Percentiles rank a stretch among this genome's conserved stretches.
Conservation (phyloP, 2,329 filamentous ascomycete genomes). For the Aspergillus brasiliensis region DNA sequence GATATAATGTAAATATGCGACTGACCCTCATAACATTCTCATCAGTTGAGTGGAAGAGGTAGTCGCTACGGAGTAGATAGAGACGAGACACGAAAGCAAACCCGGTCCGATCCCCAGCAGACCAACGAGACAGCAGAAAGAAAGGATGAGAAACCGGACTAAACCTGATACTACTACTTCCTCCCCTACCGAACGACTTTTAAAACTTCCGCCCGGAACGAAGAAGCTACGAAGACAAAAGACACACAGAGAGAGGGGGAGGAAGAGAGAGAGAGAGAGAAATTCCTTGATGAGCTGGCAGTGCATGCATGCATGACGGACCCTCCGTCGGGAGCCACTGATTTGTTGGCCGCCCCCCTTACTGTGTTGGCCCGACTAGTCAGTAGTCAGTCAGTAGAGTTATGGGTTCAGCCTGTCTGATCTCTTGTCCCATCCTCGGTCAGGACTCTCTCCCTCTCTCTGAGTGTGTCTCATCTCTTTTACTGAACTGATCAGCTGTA, state of each 20-base stretch:
- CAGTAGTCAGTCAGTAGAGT: too few species aligned
- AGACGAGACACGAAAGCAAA: background rate
- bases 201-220: background rate
- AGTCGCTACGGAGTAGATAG: background rate
- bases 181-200: background rate
- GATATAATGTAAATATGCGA: too few species aligned
- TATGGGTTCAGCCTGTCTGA: background rate
- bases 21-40: too few species aligned
- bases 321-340: constrained; percentile 16
- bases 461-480: too few species aligned
- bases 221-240: background rate
- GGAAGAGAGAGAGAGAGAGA: background rate
- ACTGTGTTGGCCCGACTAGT: constrained; percentile 13
- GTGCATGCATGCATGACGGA: constrained; percentile 37
- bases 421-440: background rate
- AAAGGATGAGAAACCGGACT: background rate
- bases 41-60: background rate
- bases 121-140: background rate
- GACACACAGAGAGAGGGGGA: background rate
- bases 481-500: constrained; percentile 1
- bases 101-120: background rate
- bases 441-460: background rate
- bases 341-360: constrained; percentile 33
- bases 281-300: constrained; percentile 28
- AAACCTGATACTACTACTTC: background rate